Percentiles rank a stretch among this genome's conserved stretches.
phyloP scores from a whole-genome alignment of 331 rosid genomes.

The Pyrus hybrid region DNA sequence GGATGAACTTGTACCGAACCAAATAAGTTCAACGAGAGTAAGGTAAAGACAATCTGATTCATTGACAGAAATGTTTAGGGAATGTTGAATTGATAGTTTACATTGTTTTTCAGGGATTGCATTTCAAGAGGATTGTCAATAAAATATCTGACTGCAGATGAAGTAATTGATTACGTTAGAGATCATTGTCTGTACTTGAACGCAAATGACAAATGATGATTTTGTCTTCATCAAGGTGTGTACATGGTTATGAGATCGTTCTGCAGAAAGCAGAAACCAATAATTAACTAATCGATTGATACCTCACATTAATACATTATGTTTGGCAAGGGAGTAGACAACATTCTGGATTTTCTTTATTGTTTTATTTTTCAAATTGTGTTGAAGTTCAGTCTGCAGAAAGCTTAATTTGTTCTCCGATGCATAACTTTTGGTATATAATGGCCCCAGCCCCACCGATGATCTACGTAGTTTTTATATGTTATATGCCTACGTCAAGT shows the following conservation, averaged over 20 bases:
- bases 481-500: background rate
- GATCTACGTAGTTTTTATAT: background rate
- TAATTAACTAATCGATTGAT: background rate
- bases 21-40: conserved; percentile 75
- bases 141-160: conserved; percentile 71
- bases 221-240: background rate
- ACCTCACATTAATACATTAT: background rate
- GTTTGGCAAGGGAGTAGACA: background rate
- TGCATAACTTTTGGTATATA: too few species aligned
- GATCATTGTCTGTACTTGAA: conserved; percentile 42
- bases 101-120: conserved; percentile 58
- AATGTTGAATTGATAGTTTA: background rate
- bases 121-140: conserved; percentile 73
- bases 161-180: conserved; percentile 58
- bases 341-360: too few species aligned
- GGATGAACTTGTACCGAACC: conserved; percentile 76
- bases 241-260: background rate
- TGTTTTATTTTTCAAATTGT: too few species aligned
- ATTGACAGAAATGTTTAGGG: background rate
- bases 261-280: background rate
- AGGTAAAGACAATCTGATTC: conserved; percentile 34
- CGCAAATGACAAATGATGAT: conserved; percentile 19
- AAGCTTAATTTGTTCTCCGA: too few species aligned
- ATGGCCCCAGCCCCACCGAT: too few species aligned
- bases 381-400: too few species aligned